Percentiles rank a stretch among this genome's conserved stretches.
These are phyloP conservation scores for Porphyrellus cyaneotinctus DNA, from an alignment of 768 basidiomycete genomes.

Conservation along the genomic window DNA sequence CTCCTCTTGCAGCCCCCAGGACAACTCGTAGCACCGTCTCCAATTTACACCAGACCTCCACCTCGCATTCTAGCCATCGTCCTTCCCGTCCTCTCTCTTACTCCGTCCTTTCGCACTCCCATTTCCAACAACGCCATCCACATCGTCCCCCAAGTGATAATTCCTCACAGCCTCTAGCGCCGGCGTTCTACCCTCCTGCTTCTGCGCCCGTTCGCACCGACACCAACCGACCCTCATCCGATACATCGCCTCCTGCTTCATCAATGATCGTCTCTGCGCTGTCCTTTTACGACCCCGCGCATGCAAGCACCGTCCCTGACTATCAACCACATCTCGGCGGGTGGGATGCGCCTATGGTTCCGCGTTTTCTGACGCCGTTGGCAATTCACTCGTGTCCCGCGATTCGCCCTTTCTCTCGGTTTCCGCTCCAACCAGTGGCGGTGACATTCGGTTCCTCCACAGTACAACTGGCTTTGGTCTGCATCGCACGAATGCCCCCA, in stretches of 20 bases:
- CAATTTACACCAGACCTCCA: not conserved
- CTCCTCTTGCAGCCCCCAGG: constrained; percentile 6
- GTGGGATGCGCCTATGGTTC: constrained; percentile 20
- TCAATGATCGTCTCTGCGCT: constrained; percentile 54
- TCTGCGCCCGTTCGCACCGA: not conserved
- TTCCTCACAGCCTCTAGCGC: not conserved
- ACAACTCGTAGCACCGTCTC: not conserved
- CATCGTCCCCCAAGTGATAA: constrained; percentile 1
- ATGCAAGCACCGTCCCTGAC: constrained; percentile 31
- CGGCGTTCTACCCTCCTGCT: constrained; percentile 1
- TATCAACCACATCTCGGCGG: constrained; percentile 41
- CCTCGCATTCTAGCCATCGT: too few relatives aligned
- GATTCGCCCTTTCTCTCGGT: not conserved
- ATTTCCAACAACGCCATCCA: not conserved
- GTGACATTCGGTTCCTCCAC: constrained; percentile 1
- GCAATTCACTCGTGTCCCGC: not conserved
- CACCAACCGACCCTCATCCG: not conserved
- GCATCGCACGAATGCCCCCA: not conserved
- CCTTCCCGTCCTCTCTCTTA: not conserved
- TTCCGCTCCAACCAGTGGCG: not conserved
- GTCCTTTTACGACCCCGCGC: constrained; percentile 51
- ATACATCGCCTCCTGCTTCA: constrained; percentile 1
- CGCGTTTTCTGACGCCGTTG: constrained; percentile 3
- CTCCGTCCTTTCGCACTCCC: not conserved
- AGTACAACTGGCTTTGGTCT: not conserved